phyloP scores from a whole-genome alignment of 495 filamentous ascomycete genomes.

The Acidomyces sp. region DNA sequence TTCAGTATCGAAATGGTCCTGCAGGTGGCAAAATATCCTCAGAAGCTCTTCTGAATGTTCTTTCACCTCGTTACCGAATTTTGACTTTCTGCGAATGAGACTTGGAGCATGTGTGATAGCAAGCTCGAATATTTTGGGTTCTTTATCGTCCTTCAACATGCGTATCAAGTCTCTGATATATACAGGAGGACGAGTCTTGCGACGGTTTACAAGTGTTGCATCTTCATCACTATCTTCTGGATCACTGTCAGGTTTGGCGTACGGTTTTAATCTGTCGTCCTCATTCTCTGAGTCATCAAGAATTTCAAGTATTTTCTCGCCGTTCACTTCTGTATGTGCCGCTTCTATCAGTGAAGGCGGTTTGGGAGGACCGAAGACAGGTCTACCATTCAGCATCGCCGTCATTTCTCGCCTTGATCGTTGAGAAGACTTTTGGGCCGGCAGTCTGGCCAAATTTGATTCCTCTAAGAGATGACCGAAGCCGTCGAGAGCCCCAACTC shows the following conservation, averaged over 20 bases:
- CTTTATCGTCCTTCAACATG: constrained; percentile 67
- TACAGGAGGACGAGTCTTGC: constrained; percentile 76
- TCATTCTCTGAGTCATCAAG: constrained; percentile 26
- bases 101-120: constrained; percentile 61
- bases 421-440: constrained; percentile 1
- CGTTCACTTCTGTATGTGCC: constrained; percentile 16
- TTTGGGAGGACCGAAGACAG: constrained; percentile 12
- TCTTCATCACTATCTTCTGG: constrained; percentile 84
- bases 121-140: constrained; percentile 69
- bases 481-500: constrained; percentile 44
- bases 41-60: constrained; percentile 76
- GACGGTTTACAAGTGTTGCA: constrained; percentile 65
- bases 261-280: constrained; percentile 64
- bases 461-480: constrained; percentile 21
- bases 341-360: background rate
- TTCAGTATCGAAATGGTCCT: constrained; percentile 64
- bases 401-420: background rate
- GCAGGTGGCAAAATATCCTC: constrained; percentile 57
- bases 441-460: background rate
- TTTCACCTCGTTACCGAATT: constrained; percentile 73
- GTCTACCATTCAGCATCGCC: constrained; percentile 10
- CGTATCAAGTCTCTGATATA: constrained; percentile 80
- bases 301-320: constrained; percentile 13
- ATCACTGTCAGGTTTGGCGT: constrained; percentile 89
- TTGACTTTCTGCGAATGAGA: constrained; percentile 76